Percentiles rank a stretch among this genome's conserved stretches.
Conservation (phyloP, 1,284 basidiomycete genomes). For the Cystodermella granulosa region DNA sequence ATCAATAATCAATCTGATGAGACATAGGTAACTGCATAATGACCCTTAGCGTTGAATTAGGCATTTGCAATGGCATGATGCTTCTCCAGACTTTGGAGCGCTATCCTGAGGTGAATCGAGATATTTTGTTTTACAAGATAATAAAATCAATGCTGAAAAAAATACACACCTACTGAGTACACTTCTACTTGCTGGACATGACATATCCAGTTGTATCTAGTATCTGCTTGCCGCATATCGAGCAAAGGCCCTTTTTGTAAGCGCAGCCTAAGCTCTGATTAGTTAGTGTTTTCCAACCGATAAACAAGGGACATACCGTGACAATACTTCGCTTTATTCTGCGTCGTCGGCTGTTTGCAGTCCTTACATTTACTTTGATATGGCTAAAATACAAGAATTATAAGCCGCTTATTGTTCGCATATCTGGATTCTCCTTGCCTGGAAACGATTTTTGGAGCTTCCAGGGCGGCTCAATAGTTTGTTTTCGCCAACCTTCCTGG, state of each 20-base stretch:
- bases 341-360: constrained; percentile 73
- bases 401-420: constrained; percentile 13
- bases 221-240: constrained; percentile 78
- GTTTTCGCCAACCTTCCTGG: constrained; percentile 77
- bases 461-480: constrained; percentile 66
- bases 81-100: too few species aligned
- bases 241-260: constrained; percentile 76
- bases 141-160: too few species aligned
- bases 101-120: too few species aligned
- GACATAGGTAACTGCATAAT: too few species aligned
- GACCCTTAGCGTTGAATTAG: too few species aligned
- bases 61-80: too few species aligned
- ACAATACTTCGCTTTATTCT: constrained; percentile 80
- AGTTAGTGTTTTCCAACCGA: too few species aligned
- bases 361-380: constrained; percentile 80
- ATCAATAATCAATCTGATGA: too few species aligned
- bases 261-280: constrained; percentile 60
- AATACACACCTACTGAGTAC: too few species aligned
- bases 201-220: constrained; percentile 75
- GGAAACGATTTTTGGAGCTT: constrained; percentile 67
- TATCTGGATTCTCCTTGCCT: constrained; percentile 42
- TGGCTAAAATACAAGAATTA: constrained; percentile 46
- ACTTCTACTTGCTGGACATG: constrained; percentile 79
- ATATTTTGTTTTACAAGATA: too few species aligned
- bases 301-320: constrained; percentile 52